A percentile compares a stretch with the other conserved stretches of the same genome.
These are phyloP conservation scores for Entophlyctis luteolus DNA, from an alignment of 192 early-diverging fungal species.

Conservation along the genomic window DNA sequence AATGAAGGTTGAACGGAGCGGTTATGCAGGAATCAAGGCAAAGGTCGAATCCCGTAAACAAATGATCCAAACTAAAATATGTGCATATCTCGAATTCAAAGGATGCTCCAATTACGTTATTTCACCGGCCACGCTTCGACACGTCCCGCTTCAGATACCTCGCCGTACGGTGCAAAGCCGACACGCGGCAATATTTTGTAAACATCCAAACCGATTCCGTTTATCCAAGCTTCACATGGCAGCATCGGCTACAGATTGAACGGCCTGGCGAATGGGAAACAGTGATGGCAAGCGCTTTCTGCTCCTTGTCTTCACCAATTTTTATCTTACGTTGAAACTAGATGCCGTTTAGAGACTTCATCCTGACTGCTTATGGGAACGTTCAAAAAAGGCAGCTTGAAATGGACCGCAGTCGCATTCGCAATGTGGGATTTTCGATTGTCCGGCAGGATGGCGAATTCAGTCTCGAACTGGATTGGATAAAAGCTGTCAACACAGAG, in stretches of 20 bases:
- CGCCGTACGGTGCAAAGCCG: conserved; percentile 72
- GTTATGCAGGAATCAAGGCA: conserved; percentile 87
- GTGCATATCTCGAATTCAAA: conserved; percentile 22
- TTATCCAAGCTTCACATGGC: conserved; percentile 81
- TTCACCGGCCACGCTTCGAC: conserved; percentile 78
- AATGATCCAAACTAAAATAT: background rate
- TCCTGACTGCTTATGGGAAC: conserved; percentile 83
- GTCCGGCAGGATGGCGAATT: conserved; percentile 82
- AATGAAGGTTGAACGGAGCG: conserved; percentile 68
- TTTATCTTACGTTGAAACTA: conserved; percentile 12
- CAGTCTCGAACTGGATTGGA: conserved; percentile 82
- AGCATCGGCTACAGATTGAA: conserved; percentile 84
- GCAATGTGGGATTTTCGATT: conserved; percentile 85
- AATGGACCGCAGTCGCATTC: conserved; percentile 81
- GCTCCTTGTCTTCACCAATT: background rate
- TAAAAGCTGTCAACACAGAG: conserved; percentile 79
- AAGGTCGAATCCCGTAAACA: conserved; percentile 45
- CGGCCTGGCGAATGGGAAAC: conserved; percentile 90
- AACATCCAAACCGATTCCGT: conserved; percentile 86
- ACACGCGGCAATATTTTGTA: conserved; percentile 85
- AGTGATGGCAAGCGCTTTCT: conserved; percentile 58
- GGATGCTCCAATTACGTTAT: conserved; percentile 63
- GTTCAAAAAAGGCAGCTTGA: conserved; percentile 78
- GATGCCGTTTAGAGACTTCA: conserved; percentile 92
- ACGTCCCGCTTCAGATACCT: conserved; percentile 82